Conservation (phyloP, 2,329 filamentous ascomycete species). For the Aspergillus sp. region DNA sequence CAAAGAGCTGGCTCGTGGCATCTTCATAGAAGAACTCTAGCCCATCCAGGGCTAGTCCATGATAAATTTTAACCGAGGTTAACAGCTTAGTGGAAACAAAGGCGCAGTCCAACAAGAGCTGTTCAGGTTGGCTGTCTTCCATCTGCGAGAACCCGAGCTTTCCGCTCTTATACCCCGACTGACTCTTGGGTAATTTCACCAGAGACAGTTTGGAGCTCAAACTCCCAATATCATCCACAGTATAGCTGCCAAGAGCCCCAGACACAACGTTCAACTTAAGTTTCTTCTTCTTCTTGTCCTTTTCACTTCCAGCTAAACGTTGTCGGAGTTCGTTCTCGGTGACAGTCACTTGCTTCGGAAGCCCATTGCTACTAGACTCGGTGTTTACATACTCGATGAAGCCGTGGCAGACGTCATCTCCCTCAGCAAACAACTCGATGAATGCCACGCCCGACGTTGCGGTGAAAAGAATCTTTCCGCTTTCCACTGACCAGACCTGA, state of each 20-base stretch:
- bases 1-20: conserved; percentile 74
- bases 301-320: conserved; percentile 60
- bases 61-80: conserved; percentile 67
- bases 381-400: conserved; percentile 74
- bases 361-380: conserved; percentile 48
- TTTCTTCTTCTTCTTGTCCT: conserved; percentile 58
- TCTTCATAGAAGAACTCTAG: conserved; percentile 93
- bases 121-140: conserved; percentile 61
- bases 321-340: conserved; percentile 68
- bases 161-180: conserved; percentile 67
- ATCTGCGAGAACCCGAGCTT: conserved; percentile 67
- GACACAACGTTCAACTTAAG: conserved; percentile 70
- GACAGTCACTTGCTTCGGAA: conserved; percentile 66
- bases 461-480: conserved; percentile 66
- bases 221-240: conserved; percentile 67
- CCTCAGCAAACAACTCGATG: conserved; percentile 72
- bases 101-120: conserved; percentile 68
- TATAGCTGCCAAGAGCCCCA: conserved; percentile 63
- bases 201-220: conserved; percentile 65
- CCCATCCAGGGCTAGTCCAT: conserved; percentile 71
- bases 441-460: conserved; percentile 77
- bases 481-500: conserved; percentile 79
- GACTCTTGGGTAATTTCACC: conserved; percentile 68
- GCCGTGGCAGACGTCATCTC: conserved; percentile 69
- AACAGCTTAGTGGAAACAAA: conserved; percentile 65